Base-by-base conservation (phyloP, 2,329 filamentous ascomycete species). In the Seiridium unicorne region DNA sequence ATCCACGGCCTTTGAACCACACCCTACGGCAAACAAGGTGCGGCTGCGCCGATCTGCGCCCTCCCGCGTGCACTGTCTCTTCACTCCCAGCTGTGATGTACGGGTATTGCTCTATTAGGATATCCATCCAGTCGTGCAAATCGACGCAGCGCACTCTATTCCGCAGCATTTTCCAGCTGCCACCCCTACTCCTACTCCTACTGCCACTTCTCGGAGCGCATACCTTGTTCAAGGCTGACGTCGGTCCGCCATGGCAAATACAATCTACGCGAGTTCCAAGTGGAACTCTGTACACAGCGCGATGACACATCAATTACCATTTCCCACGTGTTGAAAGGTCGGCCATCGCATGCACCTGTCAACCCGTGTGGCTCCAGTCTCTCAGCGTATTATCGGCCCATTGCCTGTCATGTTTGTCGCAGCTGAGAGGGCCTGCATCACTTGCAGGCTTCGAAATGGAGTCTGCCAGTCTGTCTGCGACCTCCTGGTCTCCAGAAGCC, bases 31-130 rank as follows among this genome's bases (percentile, higher is more conserved):
- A 58, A 57, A 58, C 44, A 59, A 59, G 57, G 38, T 59, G 57
- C 48, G 57, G 57, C 57, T 13, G 26, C 49, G 57, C 49, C 49
- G 57, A 59, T 59, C 57, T 58, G 44, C 51, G 55, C 55, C 38
- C 51, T 48, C 54, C 54, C 40, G 44, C 26, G 44, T 47, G 54
- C 54, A 40, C 31, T 36, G 11, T 55, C 26, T 10, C 31, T n/a
- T 26, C 32, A 31, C 54, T 47, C 26, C 32, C 9, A 9, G 35
- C 32, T 26, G 18, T 26, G 18, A 26, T 26, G 18, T 26, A 26
- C 18, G 18, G 18, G 18, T 48, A 47, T 57, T 47, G 44, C 54
- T 57, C 54, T 55, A 44, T 44, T 40, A 26, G 53, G 53, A 55
- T 11, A 38, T 44, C 26, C 36, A 55, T 26, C 53, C 53, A 44